Percentiles rank a stretch among this genome's conserved stretches.
Conservation (phyloP, 2,329 filamentous ascomycete species). For the Aquanectria penicillioides region DNA sequence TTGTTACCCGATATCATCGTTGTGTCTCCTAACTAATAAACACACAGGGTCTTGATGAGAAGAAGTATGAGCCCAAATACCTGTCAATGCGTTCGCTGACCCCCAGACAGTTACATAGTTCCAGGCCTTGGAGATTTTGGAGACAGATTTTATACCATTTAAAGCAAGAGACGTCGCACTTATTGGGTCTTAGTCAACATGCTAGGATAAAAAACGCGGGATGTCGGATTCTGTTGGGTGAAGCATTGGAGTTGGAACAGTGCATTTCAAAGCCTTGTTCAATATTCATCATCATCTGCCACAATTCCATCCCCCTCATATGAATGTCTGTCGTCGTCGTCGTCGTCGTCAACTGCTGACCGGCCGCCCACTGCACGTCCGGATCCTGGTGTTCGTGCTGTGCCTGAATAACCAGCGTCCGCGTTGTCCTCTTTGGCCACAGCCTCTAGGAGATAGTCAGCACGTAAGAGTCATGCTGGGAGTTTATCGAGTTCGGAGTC, state of each 20-base stretch:
- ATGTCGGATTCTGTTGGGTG: conserved; percentile 28
- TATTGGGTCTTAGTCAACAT: conserved; percentile 25
- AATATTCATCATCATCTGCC: conserved; percentile 67
- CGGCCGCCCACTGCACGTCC: conserved; percentile 38
- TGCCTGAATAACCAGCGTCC: conserved; percentile 42
- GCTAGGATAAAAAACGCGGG: conserved; percentile 18
- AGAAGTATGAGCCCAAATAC: conserved; percentile 73
- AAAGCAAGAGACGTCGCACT: conserved; percentile 34
- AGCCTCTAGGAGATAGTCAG: conserved; percentile 51
- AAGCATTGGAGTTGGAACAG: conserved; percentile 30
- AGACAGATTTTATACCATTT: conserved; percentile 94
- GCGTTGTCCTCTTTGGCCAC: conserved; percentile 59
- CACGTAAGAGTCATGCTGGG: conserved; percentile 16
- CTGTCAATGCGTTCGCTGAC: conserved; percentile 47
- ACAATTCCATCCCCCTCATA: conserved; percentile 65
- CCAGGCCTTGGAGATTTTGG: conserved; percentile 96
- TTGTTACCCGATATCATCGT: background rate
- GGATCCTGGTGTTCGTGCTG: conserved; percentile 37
- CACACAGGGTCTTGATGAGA: conserved; percentile 84
- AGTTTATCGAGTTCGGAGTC: conserved; percentile 24
- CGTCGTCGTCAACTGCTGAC: conserved; percentile 53
- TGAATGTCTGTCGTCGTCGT: conserved; percentile 61
- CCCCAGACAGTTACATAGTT: conserved; percentile 81
- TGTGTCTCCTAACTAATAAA: conserved; percentile 30
- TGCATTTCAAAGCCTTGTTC: conserved; percentile 41